Evolutionary conservation across 2,329 filamentous ascomycete species (phyloP), one percentile per base, ranked within the genome.

Genomic region (Ophiocordyceps australis): DNA sequence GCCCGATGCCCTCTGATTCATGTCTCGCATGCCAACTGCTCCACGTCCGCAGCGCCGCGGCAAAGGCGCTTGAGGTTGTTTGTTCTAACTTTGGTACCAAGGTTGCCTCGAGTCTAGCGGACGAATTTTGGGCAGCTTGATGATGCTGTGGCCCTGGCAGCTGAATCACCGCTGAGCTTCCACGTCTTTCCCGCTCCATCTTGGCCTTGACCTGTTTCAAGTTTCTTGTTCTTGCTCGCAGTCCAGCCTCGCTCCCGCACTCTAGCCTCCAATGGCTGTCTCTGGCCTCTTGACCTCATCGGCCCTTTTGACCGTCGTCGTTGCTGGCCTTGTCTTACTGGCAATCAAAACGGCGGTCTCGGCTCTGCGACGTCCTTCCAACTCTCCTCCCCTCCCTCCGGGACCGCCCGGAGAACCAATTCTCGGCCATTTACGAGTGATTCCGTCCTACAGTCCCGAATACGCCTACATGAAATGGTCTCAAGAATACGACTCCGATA

Each of bases 401-500:
- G 45, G 45, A 0, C 47, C 48, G 5, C 40, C 45, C 2, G 41
- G 37, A 2, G 47, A 51, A 17, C 50, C 50, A 2, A 38, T 63
- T 10, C 39, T 57, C 5, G 59, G 60, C 4, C 57, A 57, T 26
- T 35, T 47, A 5, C 50, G 53, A 4, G 45, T 65, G 28, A 46
- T 57, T 9, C 59, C 47, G 0, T 35, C 38, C 4, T 34, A 43
- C 26, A 42, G 40, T 23, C 43, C 46, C 4, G 44, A 46, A 17
- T 39, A 41, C 23, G 35, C 37, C 5, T 49, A 46, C 28, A 41
- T 43, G 30, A 28, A 30, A 20, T 44, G 41, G 41, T 41, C 39
- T 2, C 30, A 38, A 9, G 30, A 46, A 76, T 48, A 77, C 77
- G 45, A 69, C 2, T 47, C 44, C 14, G 43, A 46, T 18, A 32